Conservation (phyloP, 2,329 filamentous ascomycete species). For the Trichoderma guizhouense region DNA sequence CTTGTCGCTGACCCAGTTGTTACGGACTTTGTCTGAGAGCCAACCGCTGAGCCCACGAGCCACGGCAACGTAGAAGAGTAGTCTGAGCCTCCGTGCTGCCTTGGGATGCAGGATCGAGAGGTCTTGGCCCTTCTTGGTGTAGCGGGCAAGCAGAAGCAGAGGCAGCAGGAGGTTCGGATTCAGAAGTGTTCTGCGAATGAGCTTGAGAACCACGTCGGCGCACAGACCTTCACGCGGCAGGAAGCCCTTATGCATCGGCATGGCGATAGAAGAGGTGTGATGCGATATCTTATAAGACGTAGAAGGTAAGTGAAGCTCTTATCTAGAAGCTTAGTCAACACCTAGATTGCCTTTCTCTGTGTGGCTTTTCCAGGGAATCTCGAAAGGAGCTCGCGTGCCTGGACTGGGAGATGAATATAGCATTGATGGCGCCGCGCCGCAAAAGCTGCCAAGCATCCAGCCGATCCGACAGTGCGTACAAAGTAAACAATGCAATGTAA, state of each 20-base stretch:
- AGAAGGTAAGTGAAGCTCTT: background rate
- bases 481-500: background rate
- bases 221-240: constrained; percentile 58
- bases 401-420: background rate
- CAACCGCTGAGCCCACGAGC: constrained; percentile 29
- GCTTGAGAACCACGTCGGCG: constrained; percentile 54
- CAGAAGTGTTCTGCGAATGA: constrained; percentile 59
- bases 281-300: background rate
- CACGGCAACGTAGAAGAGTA: constrained; percentile 32
- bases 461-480: background rate
- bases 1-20: constrained; percentile 37
- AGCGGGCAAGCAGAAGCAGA: constrained; percentile 59
- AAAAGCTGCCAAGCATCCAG: background rate
- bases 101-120: constrained; percentile 51
- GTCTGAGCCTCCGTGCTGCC: constrained; percentile 46
- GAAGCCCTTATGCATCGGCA: constrained; percentile 48
- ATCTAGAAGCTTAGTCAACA: background rate
- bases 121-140: constrained; percentile 59
- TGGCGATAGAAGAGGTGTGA: constrained; percentile 16
- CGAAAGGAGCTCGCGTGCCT: background rate
- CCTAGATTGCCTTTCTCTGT: background rate
- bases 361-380: background rate
- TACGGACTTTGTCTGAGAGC: constrained; percentile 33
- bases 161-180: constrained; percentile 64
- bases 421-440: background rate